A percentile compares a stretch with the other conserved stretches of the same genome.
These are phyloP conservation scores for Podospora sp. DNA, from an alignment of 495 filamentous ascomycete species.

Conservation along the genomic window DNA sequence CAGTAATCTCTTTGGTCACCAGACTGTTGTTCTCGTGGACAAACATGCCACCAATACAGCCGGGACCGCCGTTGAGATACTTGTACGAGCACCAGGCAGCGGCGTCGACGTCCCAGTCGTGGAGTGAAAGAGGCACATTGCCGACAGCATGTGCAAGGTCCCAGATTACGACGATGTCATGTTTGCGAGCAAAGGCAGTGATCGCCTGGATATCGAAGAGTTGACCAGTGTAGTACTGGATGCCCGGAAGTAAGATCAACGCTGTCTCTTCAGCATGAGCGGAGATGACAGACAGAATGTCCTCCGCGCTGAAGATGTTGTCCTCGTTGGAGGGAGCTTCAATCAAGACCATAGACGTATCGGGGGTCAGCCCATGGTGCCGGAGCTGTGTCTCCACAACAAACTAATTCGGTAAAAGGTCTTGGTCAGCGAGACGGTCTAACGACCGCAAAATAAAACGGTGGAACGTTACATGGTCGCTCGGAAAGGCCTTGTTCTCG, in stretches of 20 bases:
- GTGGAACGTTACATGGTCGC: constrained; percentile 66
- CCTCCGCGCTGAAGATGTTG: constrained; percentile 63
- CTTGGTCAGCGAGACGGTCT: neutral
- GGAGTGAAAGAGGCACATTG: constrained; percentile 80
- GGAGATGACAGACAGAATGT: constrained; percentile 76
- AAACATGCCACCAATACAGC: constrained; percentile 83
- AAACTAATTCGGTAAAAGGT: constrained; percentile 56
- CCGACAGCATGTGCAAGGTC: constrained; percentile 95
- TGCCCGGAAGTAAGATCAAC: constrained; percentile 80
- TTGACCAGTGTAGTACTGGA: constrained; percentile 96
- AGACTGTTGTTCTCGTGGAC: constrained; percentile 76
- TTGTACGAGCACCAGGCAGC: constrained; percentile 98
- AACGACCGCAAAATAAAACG: neutral
- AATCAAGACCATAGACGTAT: constrained; percentile 74
- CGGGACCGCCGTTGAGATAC: constrained; percentile 91
- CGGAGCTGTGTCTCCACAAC: constrained; percentile 84
- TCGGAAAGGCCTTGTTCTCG: constrained; percentile 92
- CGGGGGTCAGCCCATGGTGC: constrained; percentile 70
- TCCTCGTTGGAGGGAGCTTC: constrained; percentile 59
- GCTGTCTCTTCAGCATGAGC: constrained; percentile 75
- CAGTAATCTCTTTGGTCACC: constrained; percentile 46
- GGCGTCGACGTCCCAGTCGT: constrained; percentile 95
- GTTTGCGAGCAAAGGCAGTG: constrained; percentile 74
- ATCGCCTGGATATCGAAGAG: constrained; percentile 84
- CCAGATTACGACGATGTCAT: constrained; percentile 84